These are phyloP conservation scores for Theileria annulata DNA, from an alignment of 169 alveolate species.

Conservation along the genomic window DNA sequence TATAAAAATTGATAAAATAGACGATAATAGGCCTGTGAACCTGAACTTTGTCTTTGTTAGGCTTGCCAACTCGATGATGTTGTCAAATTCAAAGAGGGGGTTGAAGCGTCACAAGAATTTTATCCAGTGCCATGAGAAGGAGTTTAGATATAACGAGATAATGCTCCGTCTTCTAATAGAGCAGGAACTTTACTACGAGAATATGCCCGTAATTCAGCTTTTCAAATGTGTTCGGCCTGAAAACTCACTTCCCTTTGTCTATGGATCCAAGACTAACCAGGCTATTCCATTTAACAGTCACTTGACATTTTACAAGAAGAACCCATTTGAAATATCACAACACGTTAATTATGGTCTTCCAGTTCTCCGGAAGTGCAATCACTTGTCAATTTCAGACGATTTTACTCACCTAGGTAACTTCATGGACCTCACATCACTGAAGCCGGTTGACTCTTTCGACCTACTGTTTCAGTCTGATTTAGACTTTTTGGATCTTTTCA, in stretches of 20 bases:
- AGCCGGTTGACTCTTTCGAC: conserved; percentile 4
- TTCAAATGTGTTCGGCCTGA: conserved; percentile 43
- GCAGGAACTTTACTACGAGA: conserved; percentile 66
- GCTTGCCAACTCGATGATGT: conserved; percentile 72
- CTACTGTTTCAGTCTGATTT: conserved; percentile 9
- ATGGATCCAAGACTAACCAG: conserved; percentile 26
- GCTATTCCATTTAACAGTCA: conserved; percentile 14
- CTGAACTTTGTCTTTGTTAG: conserved; percentile 73
- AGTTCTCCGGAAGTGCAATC: conserved; percentile 50
- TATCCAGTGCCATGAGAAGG: conserved; percentile 76
- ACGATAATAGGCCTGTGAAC: conserved; percentile 32
- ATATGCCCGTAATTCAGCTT: conserved; percentile 67
- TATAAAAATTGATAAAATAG: background rate
- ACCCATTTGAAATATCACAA: conserved; percentile 52
- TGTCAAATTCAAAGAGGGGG: conserved; percentile 70
- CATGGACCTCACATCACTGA: conserved; percentile 23
- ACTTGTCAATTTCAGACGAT: conserved; percentile 47
- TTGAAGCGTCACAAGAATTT: conserved; percentile 61
- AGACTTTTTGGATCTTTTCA: conserved; percentile 15
- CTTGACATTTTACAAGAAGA: conserved; percentile 37
- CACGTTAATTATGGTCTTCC: conserved; percentile 52
- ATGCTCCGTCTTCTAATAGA: conserved; percentile 69
- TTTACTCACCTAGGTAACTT: conserved; percentile 52
- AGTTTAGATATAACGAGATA: conserved; percentile 73
- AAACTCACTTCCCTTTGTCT: conserved; percentile 38